A percentile compares a stretch with the other conserved stretches of the same genome.
Evolutionary conservation across 148 eudicot genomes (phyloP).

Genomic region (Vaccinium corymbosum): DNA sequence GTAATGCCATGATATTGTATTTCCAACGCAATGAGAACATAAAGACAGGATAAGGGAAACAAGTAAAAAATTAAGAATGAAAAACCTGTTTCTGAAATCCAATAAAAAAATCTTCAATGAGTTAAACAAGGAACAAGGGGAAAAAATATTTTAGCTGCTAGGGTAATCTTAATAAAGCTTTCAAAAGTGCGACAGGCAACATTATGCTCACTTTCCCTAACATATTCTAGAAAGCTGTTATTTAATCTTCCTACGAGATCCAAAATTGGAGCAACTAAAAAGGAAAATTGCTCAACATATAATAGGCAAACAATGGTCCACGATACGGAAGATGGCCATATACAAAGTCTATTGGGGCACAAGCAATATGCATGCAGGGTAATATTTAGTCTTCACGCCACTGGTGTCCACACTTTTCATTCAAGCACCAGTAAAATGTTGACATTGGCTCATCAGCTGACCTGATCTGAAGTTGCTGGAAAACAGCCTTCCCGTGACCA

Average conservation of each 20-base stretch:
- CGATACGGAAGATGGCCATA: neutral
- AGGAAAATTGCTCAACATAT: neutral
- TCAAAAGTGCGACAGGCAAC: neutral
- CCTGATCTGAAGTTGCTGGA: constrained; percentile 56
- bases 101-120: neutral
- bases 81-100: neutral
- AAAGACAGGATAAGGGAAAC: neutral
- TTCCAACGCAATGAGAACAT: neutral
- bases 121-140: neutral
- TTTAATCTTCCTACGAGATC: neutral
- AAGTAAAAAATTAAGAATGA: neutral
- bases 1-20: neutral
- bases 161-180: neutral
- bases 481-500: constrained; percentile 41
- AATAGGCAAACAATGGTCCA: neutral
- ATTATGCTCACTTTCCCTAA: neutral
- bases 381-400: constrained; percentile 62
- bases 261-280: neutral
- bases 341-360: neutral
- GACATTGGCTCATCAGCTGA: constrained; percentile 92
- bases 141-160: neutral
- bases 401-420: constrained; percentile 38
- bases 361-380: neutral
- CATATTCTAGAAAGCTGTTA: neutral
- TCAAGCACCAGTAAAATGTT: constrained; percentile 54